Evolutionary conservation across 768 basidiomycete genomes (phyloP).

Genomic region (Lactifluus volemus): DNA sequence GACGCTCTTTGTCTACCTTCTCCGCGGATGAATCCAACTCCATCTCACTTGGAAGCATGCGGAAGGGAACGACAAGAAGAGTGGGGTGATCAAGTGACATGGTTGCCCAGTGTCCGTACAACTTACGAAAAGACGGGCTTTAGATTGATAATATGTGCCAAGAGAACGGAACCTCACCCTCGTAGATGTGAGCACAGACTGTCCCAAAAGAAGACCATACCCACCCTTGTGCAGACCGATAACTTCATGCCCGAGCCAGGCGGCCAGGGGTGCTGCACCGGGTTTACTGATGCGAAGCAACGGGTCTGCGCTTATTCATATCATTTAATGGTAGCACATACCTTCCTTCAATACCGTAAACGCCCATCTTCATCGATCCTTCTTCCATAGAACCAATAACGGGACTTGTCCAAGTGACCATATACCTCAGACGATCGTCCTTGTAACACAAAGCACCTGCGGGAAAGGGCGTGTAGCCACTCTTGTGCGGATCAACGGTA

Average conservation of each 20-base stretch:
- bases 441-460: conserved; percentile 35
- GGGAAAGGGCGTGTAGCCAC: conserved; percentile 37
- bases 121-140: background rate
- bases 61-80: conserved; percentile 36
- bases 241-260: conserved; percentile 31
- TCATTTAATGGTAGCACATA: conserved; percentile 15
- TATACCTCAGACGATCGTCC: conserved; percentile 30
- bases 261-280: conserved; percentile 34
- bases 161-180: conserved; percentile 24
- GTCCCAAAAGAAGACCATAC: conserved; percentile 33
- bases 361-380: conserved; percentile 30
- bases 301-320: background rate
- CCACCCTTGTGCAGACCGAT: conserved; percentile 34
- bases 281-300: conserved; percentile 32
- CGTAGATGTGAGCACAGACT: conserved; percentile 30
- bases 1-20: conserved; percentile 24
- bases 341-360: conserved; percentile 44
- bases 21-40: conserved; percentile 6
- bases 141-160: background rate
- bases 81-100: conserved; percentile 28
- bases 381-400: conserved; percentile 25
- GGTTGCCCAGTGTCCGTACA: conserved; percentile 34
- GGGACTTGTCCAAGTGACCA: conserved; percentile 34
- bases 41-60: conserved; percentile 30
- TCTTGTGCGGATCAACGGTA: conserved; percentile 37